phyloP scores from a whole-genome alignment of 1,284 basidiomycete species.

The Tilletia walkeri region DNA sequence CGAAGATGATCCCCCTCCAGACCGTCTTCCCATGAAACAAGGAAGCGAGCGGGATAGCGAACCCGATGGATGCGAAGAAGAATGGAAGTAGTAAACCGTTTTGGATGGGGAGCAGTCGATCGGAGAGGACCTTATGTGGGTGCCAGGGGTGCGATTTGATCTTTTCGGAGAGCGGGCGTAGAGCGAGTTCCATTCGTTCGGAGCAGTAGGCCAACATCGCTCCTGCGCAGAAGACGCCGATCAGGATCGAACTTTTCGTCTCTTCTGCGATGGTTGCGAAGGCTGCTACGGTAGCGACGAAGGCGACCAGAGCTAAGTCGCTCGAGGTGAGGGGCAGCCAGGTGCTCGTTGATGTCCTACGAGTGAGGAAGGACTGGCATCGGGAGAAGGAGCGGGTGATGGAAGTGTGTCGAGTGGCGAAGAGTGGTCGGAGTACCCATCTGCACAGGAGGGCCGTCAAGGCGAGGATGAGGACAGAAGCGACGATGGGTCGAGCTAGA shows the following conservation, averaged over 20 bases:
- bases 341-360: conserved; percentile 21
- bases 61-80: conserved; percentile 65
- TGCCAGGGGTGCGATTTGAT: neutral
- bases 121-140: conserved; percentile 18
- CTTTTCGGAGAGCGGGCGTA: neutral
- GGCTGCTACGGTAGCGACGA: neutral
- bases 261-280: conserved; percentile 32
- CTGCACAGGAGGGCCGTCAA: neutral
- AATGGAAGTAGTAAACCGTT: conserved; percentile 59
- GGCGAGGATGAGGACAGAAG: conserved; percentile 14
- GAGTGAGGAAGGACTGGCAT: neutral
- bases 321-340: neutral
- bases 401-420: conserved; percentile 18
- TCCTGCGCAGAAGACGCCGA: conserved; percentile 60
- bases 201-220: conserved; percentile 26
- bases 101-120: conserved; percentile 20
- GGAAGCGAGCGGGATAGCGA: conserved; percentile 62
- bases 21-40: conserved; percentile 60
- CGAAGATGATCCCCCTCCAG: conserved; percentile 62
- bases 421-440: conserved; percentile 19
- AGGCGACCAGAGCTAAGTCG: neutral
- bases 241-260: conserved; percentile 58
- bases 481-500: conserved; percentile 57
- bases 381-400: conserved; percentile 21
- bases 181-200: neutral